Evolutionary conservation across 306 rosid species (phyloP).

Genomic region (Medicago arabica): DNA sequence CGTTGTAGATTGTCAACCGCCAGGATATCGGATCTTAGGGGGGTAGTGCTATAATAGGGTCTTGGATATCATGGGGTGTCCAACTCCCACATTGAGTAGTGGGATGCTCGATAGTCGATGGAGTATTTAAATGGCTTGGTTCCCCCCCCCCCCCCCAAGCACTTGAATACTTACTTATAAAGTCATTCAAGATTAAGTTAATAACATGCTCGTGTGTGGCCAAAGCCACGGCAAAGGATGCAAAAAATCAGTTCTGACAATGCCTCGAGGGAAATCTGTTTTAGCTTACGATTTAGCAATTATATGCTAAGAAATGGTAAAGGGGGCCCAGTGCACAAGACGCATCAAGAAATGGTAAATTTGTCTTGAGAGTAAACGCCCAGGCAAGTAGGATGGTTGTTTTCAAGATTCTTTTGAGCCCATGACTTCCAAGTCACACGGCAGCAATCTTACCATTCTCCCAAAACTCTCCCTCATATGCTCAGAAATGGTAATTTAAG

Average conservation of each 20-base stretch:
- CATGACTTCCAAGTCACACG: not conserved
- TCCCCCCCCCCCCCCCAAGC: too few relatives aligned
- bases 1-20: too few relatives aligned
- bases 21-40: too few relatives aligned
- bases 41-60: too few relatives aligned
- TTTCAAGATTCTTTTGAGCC: too few relatives aligned
- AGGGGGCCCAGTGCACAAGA: not conserved
- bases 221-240: not conserved
- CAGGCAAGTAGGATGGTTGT: not conserved
- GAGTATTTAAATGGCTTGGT: too few relatives aligned
- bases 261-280: not conserved
- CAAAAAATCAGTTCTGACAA: constrained; percentile 22
- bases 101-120: too few relatives aligned
- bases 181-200: not conserved
- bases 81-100: too few relatives aligned
- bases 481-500: not conserved
- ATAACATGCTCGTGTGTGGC: not conserved
- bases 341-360: too few relatives aligned
- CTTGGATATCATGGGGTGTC: too few relatives aligned
- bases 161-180: too few relatives aligned
- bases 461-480: not conserved
- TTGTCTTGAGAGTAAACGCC: too few relatives aligned
- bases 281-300: not conserved
- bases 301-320: not conserved
- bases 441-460: not conserved